A percentile compares a stretch with the other conserved stretches of the same genome.
phyloP scores from a whole-genome alignment of 495 filamentous ascomycete species.

The Aspergillus leporis region DNA sequence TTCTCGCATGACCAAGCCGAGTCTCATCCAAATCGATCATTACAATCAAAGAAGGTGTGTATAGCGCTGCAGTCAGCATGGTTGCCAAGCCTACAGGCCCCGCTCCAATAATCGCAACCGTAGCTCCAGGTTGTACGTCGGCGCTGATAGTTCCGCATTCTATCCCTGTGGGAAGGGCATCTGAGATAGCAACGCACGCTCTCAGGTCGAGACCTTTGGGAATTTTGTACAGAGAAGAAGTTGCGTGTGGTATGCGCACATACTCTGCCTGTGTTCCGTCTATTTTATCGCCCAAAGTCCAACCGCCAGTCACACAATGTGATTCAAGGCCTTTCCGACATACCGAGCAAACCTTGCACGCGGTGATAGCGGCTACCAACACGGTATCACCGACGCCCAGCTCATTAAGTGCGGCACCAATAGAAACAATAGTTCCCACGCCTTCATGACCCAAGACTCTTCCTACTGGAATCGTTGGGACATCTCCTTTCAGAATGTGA shows the following conservation, averaged over 20 bases:
- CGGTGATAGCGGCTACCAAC: constrained; percentile 40
- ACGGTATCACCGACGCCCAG: constrained; percentile 43
- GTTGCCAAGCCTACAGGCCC: constrained; percentile 51
- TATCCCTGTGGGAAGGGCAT: constrained; percentile 37
- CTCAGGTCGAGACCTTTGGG: constrained; percentile 37
- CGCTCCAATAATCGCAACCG: constrained; percentile 49
- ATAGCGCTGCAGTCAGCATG: constrained; percentile 47
- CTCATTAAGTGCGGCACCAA: constrained; percentile 59
- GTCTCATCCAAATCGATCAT: constrained; percentile 42
- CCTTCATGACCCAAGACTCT: constrained; percentile 86
- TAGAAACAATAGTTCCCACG: constrained; percentile 67
- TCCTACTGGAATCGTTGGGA: constrained; percentile 68
- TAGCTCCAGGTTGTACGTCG: constrained; percentile 38
- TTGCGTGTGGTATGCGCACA: constrained; percentile 47
- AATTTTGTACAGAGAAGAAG: constrained; percentile 39
- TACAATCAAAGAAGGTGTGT: constrained; percentile 38
- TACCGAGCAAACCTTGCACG: constrained; percentile 36
- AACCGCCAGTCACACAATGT: constrained; percentile 45
- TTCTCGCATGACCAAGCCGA: constrained; percentile 41
- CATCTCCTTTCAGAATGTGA: constrained; percentile 66
- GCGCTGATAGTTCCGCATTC: constrained; percentile 51
- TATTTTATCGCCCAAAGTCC: constrained; percentile 42
- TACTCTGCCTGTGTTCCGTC: constrained; percentile 56
- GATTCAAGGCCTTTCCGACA: constrained; percentile 36
- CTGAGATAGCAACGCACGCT: constrained; percentile 39